Percentiles rank a stretch among this genome's conserved stretches.
These are phyloP conservation scores for Sisymbrium altissimum DNA, from an alignment of 345 rosid species.

Conservation along the genomic window DNA sequence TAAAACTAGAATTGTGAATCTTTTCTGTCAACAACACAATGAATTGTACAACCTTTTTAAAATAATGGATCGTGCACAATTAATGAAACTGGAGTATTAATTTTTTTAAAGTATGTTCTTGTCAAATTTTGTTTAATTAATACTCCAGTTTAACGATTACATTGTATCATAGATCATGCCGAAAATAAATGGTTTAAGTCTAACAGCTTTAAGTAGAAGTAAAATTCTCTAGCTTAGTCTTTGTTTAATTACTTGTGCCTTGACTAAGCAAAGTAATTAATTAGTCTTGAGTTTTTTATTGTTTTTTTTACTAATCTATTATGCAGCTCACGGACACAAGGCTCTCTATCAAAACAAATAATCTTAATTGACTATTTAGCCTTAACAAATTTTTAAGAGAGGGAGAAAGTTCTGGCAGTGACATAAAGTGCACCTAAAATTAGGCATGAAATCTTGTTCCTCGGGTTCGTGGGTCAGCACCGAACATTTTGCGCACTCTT, in stretches of 20 bases:
- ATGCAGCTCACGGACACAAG: neutral
- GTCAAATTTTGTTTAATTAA: neutral
- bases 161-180: neutral
- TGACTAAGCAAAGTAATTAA: constrained; percentile 18
- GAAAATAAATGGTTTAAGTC: neutral
- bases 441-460: constrained; percentile 13
- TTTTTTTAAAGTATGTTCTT: too few relatives aligned
- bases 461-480: constrained; percentile 13
- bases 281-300: neutral
- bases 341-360: neutral
- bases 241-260: neutral
- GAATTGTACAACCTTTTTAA: neutral
- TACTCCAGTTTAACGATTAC: neutral
- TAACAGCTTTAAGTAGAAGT: constrained; percentile 1
- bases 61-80: neutral
- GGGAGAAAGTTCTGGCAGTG: neutral
- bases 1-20: neutral
- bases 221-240: neutral
- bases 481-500: constrained; percentile 17
- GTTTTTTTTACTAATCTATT: neutral
- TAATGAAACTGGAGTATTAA: too few relatives aligned
- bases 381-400: too few relatives aligned
- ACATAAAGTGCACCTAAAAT: constrained; percentile 17
- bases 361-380: too few relatives aligned
- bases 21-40: too few relatives aligned